These are phyloP conservation scores for Claviceps cyperi DNA, from an alignment of 2,329 filamentous ascomycete genomes.

Conservation along the genomic window DNA sequence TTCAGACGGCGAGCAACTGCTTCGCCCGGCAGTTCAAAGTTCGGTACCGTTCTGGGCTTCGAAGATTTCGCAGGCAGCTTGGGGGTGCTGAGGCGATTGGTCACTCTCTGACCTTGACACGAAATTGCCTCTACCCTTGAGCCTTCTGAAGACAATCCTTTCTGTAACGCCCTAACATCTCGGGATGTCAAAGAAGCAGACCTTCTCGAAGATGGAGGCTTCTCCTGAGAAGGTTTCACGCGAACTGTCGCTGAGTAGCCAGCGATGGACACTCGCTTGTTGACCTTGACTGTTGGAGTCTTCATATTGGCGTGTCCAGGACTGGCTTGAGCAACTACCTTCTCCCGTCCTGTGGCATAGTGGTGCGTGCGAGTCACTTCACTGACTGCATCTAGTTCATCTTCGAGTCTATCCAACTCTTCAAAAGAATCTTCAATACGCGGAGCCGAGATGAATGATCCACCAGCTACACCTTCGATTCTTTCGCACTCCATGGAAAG, in stretches of 20 bases:
- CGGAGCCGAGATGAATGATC: constrained; percentile 22
- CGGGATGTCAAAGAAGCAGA: constrained; percentile 25
- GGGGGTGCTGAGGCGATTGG: constrained; percentile 13
- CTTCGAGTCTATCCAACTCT: constrained; percentile 46
- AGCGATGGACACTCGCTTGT: constrained; percentile 18
- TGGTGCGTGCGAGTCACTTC: constrained; percentile 22
- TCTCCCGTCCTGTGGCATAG: constrained; percentile 13
- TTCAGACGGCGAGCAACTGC: constrained; percentile 42
- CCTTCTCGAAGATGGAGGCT: constrained; percentile 26
- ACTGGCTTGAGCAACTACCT: neutral
- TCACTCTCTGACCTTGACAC: constrained; percentile 10
- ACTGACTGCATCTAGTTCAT: constrained; percentile 41
- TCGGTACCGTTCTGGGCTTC: constrained; percentile 38
- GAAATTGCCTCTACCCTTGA: constrained; percentile 8
- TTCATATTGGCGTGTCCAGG: constrained; percentile 8
- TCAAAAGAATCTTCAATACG: constrained; percentile 52
- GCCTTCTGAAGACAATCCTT: constrained; percentile 2
- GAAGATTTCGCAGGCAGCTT: constrained; percentile 35
- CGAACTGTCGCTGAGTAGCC: constrained; percentile 25
- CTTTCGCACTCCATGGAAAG: constrained; percentile 17
- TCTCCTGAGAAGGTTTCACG: constrained; percentile 23
- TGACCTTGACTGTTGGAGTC: constrained; percentile 1
- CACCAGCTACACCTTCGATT: constrained; percentile 20
- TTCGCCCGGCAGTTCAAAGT: constrained; percentile 50
- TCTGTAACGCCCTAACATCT: constrained; percentile 12